Conservation (phyloP, 352 stramenopile species). For the Elongisporangium prolatum region DNA sequence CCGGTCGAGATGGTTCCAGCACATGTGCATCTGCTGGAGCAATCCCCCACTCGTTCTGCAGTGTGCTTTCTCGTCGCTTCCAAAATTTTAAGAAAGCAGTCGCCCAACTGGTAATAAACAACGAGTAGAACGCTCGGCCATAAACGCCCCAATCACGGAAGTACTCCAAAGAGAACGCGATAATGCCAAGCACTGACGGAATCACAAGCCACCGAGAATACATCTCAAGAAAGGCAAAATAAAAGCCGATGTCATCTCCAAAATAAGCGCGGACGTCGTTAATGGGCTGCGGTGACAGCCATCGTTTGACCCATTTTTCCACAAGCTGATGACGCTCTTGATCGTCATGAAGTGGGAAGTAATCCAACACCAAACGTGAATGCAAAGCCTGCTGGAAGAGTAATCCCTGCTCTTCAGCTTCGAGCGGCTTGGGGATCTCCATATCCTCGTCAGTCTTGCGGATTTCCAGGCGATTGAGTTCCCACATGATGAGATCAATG, state of each 20-base stretch:
- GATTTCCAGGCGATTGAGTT: conserved; percentile 55
- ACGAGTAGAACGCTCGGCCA: conserved; percentile 75
- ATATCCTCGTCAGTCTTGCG: conserved; percentile 3
- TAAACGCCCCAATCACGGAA: conserved; percentile 49
- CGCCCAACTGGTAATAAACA: conserved; percentile 89
- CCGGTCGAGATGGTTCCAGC: conserved; percentile 50
- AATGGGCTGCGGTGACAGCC: conserved; percentile 48
- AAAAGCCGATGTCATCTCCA: conserved; percentile 93
- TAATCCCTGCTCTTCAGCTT: conserved; percentile 59
- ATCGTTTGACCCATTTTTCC: conserved; percentile 74
- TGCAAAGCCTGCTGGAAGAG: conserved; percentile 70
- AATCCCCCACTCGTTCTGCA: conserved; percentile 87
- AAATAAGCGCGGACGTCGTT: conserved; percentile 71
- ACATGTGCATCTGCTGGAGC: conserved; percentile 26
- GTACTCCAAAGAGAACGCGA: conserved; percentile 87
- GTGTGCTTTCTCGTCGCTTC: conserved; percentile 83
- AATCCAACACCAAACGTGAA: conserved; percentile 54
- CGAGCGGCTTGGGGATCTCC: conserved; percentile 45
- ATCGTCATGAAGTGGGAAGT: conserved; percentile 77
- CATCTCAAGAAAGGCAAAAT: conserved; percentile 97
- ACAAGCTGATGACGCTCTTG: conserved; percentile 59
- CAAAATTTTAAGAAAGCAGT: conserved; percentile 90
- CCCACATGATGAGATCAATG: conserved; percentile 73
- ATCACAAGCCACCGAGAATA: conserved; percentile 93
- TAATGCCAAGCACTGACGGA: conserved; percentile 79